Base-by-base conservation (phyloP, 495 filamentous ascomycete genomes). In the Diplogelasinospora grovesii region DNA sequence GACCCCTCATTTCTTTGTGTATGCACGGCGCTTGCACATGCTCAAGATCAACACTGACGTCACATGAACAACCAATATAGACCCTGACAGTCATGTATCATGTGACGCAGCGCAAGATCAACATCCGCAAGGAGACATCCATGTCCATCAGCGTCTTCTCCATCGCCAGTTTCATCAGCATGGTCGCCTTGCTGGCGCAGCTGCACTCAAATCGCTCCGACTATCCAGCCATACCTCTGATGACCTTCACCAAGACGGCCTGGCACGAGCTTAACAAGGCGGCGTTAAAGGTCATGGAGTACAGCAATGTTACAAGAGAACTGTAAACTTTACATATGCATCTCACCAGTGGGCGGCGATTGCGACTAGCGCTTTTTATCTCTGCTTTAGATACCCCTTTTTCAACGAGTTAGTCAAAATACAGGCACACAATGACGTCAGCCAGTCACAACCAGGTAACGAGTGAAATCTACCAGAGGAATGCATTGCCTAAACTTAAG, bases 21-120 rank as follows among this genome's bases (percentile, higher is more conserved):
- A n/a, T n/a, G n/a, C n/a, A n/a, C n/a, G n/a, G n/a, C n/a, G n/a
- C n/a, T n/a, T n/a, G n/a, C n/a, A n/a, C n/a, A n/a, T n/a, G 22
- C 22, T 6, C 16, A 39, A 8, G 31, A 21, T 21, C n/a, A 32
- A 32, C 14, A 29, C 39, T 39, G 40, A 36, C 39, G 20, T 19
- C 6, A 14, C 19, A 11, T 16, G 19, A 9, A 27, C 5, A n/a
- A n/a, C n/a, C n/a, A n/a, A 3, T 26, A 22, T 39, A 89, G 84
- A 79, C 81, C 18, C 62, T 90, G 31, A 90, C 85, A 2, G 74
- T 82, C 39, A 68, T 84, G 34, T 92, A 94, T 65, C 83, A 89
- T 57, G 66, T 85, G 36, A 87, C 84, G 8, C 82, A 89, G 55
- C 82, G 85, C 46, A 84, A 83, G 52, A 79, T 86, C 51, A 86